Percentiles rank a stretch among this genome's conserved stretches.
phyloP scores from a whole-genome alignment of 2,329 filamentous ascomycete genomes.

The Aschersonia sp. region DNA sequence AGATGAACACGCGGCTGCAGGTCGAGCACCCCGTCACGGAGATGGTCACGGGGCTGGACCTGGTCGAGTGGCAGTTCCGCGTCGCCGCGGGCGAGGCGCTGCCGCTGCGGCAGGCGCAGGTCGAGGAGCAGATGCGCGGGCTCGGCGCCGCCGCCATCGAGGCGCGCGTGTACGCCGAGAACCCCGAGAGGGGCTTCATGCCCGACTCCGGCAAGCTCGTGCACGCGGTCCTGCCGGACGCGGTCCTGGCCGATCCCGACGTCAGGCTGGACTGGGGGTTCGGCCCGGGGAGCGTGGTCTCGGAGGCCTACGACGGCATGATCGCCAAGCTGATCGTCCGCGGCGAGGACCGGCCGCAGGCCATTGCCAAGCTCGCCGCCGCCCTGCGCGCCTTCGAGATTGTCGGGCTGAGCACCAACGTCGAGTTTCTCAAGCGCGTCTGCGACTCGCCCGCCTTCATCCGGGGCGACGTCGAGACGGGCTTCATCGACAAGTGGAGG shows the following conservation, averaged over 20 bases:
- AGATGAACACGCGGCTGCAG: constrained; percentile 79
- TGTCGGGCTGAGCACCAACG: constrained; percentile 84
- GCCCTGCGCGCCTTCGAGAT: constrained; percentile 85
- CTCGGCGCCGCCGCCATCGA: constrained; percentile 86
- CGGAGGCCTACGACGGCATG: constrained; percentile 95
- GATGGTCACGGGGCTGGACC: constrained; percentile 53
- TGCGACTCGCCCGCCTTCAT: constrained; percentile 74
- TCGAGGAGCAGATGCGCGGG: constrained; percentile 60
- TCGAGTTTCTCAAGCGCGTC: constrained; percentile 86
- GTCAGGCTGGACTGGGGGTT: constrained; percentile 91
- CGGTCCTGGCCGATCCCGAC: constrained; percentile 46
- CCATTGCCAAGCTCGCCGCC: constrained; percentile 66
- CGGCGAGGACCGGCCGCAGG: constrained; percentile 61
- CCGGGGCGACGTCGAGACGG: constrained; percentile 80
- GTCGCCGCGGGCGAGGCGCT: constrained; percentile 44
- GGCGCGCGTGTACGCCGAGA: constrained; percentile 92
- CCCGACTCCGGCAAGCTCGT: constrained; percentile 83
- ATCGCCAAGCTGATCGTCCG: constrained; percentile 94
- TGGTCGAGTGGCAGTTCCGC: constrained; percentile 94
- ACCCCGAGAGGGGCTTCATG: constrained; percentile 80
- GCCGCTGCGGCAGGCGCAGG: constrained; percentile 41
- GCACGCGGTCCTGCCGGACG: constrained; percentile 61
- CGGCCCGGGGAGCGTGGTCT: constrained; percentile 78
- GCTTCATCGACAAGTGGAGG: constrained; percentile 84
- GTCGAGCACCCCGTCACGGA: constrained; percentile 90